These are phyloP conservation scores for Lantana camara DNA, from an alignment of 257 asterid species.

Conservation along the genomic window DNA sequence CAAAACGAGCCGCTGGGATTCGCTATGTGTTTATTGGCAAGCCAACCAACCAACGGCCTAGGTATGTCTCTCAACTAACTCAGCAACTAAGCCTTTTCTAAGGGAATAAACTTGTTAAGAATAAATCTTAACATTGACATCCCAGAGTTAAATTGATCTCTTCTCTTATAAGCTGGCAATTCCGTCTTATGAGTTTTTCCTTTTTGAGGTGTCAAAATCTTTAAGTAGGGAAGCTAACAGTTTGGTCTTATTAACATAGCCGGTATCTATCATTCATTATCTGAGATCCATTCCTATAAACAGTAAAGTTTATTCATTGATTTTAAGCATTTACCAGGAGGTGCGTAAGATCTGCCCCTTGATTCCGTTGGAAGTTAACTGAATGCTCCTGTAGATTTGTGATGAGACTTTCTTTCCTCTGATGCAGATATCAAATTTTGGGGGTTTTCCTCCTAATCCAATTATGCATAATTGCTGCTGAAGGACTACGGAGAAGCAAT, in stretches of 20 bases:
- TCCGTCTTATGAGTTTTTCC: not conserved
- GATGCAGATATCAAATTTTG: conserved; percentile 89
- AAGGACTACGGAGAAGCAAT: conserved; percentile 84
- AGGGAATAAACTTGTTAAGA: not conserved
- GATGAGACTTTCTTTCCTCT: conserved; percentile 16
- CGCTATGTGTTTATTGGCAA: conserved; percentile 94
- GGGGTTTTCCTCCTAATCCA: conserved; percentile 97
- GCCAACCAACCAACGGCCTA: conserved; percentile 84
- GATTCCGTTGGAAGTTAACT: conserved; percentile 12
- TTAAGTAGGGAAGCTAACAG: not conserved
- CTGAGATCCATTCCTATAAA: not conserved
- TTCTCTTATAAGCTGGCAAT: not conserved
- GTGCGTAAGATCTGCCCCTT: not conserved
- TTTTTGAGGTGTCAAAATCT: no score
- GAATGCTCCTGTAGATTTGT: no score
- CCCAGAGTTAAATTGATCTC: not conserved
- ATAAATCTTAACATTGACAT: conserved; percentile 1
- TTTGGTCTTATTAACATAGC: conserved; percentile 6
- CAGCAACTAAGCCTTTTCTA: conserved; percentile 2
- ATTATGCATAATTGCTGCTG: conserved; percentile 90
- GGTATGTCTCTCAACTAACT: conserved; percentile 45
- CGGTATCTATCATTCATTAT: not conserved
- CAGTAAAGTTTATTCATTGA: not conserved
- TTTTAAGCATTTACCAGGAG: not conserved
- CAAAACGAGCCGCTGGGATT: conserved; percentile 91